Evolutionary conservation across 441 rosid species (phyloP).

Genomic region (Mallotus japonicus): DNA sequence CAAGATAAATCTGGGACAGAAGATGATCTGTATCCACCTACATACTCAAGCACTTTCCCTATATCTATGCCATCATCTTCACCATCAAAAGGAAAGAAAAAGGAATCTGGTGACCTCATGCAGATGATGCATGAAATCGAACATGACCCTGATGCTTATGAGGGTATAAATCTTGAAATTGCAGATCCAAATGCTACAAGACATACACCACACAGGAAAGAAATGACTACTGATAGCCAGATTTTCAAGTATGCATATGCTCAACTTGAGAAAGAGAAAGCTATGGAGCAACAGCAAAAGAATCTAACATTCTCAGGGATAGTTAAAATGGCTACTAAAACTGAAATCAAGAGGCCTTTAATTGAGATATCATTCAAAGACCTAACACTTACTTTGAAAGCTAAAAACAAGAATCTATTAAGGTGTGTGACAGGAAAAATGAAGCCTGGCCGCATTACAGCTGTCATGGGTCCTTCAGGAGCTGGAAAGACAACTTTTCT

Average conservation of each 20-base stretch:
- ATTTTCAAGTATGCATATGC: conserved; percentile 73
- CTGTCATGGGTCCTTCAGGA: conserved; percentile 97
- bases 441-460: conserved; percentile 73
- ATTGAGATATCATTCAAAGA: conserved; percentile 77
- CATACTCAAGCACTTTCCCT: conserved; percentile 30
- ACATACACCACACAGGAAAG: conserved; percentile 39
- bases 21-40: conserved; percentile 37
- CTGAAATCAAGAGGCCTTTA: conserved; percentile 55
- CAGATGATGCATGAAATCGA: conserved; percentile 45
- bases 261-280: conserved; percentile 80
- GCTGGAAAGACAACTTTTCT: conserved; percentile 95
- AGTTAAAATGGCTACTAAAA: conserved; percentile 57
- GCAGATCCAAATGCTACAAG: conserved; percentile 45
- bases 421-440: conserved; percentile 82
- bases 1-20: conserved; percentile 36
- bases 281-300: conserved; percentile 50
- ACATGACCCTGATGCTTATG: conserved; percentile 29
- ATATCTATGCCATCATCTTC: conserved; percentile 37
- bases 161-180: conserved; percentile 34
- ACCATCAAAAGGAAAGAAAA: conserved; percentile 39
- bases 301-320: conserved; percentile 76
- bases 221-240: conserved; percentile 52
- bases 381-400: conserved; percentile 67
- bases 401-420: conserved; percentile 59
- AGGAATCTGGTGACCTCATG: conserved; percentile 37